Evolutionary conservation across 805 yeast genomes (phyloP).

Genomic region (Candida germanica): DNA sequence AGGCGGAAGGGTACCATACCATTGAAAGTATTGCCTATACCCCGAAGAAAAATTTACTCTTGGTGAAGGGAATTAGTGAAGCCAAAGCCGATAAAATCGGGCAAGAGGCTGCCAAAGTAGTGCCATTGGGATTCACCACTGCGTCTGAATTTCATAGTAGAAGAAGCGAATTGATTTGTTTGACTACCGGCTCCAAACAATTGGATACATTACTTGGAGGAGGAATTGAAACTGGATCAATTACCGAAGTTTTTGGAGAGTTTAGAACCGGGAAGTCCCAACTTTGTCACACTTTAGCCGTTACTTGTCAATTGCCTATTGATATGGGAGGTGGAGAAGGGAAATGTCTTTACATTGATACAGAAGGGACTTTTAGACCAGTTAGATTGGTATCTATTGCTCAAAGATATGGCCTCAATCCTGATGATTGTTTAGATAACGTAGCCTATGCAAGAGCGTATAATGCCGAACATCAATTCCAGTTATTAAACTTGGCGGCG

Average conservation of each 20-base stretch:
- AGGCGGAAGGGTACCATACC: slow-evolving; percentile 82
- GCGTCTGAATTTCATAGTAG: slow-evolving; percentile 92
- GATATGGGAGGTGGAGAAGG: slow-evolving; percentile 99
- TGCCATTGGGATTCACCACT: slow-evolving; percentile 96
- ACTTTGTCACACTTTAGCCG: slow-evolving; percentile 93
- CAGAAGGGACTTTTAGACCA: slow-evolving; percentile 97
- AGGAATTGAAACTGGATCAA: slow-evolving; percentile 95
- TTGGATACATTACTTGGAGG: slow-evolving; percentile 92
- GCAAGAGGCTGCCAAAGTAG: slow-evolving; percentile 78
- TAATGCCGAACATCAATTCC: slow-evolving; percentile 93
- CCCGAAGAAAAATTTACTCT: slow-evolving; percentile 72
- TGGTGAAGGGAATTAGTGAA: slow-evolving; percentile 90
- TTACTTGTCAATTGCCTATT: slow-evolving; percentile 92
- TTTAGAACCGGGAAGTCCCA: slow-evolving; percentile 98
- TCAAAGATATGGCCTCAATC: slow-evolving; percentile 84
- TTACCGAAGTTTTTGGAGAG: slow-evolving; percentile 95
- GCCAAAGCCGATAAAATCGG: slow-evolving; percentile 88
- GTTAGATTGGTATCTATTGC: slow-evolving; percentile 86
- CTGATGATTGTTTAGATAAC: slow-evolving; percentile 91
- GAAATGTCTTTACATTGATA: slow-evolving; percentile 90
- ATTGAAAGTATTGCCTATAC: slow-evolving; percentile 93
- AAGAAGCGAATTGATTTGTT: slow-evolving; percentile 83
- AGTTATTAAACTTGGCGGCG: slow-evolving; percentile 84
- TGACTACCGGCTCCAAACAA: slow-evolving; percentile 94
- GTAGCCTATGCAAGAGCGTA: slow-evolving; percentile 97